These are phyloP conservation scores for Lophium mytilinum DNA, from an alignment of 495 filamentous ascomycete genomes.

Conservation along the genomic window DNA sequence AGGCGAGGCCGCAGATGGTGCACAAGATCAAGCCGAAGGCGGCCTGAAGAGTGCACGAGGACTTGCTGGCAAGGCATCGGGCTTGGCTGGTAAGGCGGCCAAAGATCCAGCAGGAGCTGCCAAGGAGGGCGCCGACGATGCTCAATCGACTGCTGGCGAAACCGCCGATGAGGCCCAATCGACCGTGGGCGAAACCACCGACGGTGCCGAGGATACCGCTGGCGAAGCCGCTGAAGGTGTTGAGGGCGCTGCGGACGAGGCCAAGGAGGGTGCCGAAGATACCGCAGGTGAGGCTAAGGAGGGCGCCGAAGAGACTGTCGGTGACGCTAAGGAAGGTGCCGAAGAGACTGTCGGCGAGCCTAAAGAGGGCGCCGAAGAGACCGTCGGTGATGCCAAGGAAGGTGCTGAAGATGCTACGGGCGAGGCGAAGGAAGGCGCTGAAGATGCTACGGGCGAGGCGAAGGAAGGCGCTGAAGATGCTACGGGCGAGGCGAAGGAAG, in stretches of 20 bases:
- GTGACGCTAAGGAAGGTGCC: constrained; percentile 15
- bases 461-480: constrained; percentile 16
- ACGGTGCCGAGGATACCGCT: constrained; percentile 19
- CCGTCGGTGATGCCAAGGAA: constrained; percentile 13
- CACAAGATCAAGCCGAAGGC: constrained; percentile 12
- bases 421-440: constrained; percentile 21
- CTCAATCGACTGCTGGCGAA: constrained; percentile 1
- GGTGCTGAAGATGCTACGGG: constrained; percentile 15
- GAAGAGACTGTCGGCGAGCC: constrained; percentile 16
- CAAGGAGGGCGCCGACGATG: constrained; percentile 34
- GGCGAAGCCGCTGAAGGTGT: constrained; percentile 16
- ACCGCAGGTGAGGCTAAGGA: constrained; percentile 23
- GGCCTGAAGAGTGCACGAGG: background rate
- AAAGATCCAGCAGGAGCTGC: constrained; percentile 8
- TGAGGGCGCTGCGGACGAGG: constrained; percentile 11
- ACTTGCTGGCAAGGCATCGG: too few relatives aligned
- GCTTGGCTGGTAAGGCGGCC: too few relatives aligned
- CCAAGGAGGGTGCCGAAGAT: constrained; percentile 14
- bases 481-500: constrained; percentile 23
- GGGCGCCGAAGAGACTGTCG: constrained; percentile 3
- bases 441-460: constrained; percentile 11
- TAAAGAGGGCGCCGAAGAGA: constrained; percentile 17
- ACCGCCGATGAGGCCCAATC: constrained; percentile 19
- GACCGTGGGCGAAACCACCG: constrained; percentile 35
- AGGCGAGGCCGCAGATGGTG: constrained; percentile 19